Conservation (phyloP, 140 eudicot genomes). For the Stevia rebaudiana region DNA sequence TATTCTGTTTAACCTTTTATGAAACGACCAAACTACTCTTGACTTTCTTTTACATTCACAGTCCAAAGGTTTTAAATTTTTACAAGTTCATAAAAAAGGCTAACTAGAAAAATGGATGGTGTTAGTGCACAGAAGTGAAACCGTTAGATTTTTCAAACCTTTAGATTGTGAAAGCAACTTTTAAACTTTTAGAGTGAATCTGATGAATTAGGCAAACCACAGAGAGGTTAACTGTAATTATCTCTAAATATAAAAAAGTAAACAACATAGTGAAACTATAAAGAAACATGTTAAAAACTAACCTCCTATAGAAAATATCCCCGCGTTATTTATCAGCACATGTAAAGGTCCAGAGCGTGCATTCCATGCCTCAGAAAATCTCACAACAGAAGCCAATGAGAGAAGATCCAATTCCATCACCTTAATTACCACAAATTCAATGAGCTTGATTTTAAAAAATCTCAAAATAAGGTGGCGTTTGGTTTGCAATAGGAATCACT, state of each 20-base stretch:
- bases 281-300: slow-evolving; percentile 21
- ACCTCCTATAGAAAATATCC: slow-evolving; percentile 95
- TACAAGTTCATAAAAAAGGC: too few relatives aligned
- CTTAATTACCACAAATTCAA: slow-evolving; percentile 30
- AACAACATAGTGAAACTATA: background rate
- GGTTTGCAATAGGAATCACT: background rate
- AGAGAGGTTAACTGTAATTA: too few relatives aligned
- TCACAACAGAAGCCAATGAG: slow-evolving; percentile 77
- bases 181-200: too few relatives aligned
- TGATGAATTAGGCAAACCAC: slow-evolving; percentile 2
- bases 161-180: too few relatives aligned
- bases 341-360: slow-evolving; percentile 78
- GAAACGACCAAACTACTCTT: too few relatives aligned
- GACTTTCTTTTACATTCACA: too few relatives aligned
- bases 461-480: background rate
- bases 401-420: slow-evolving; percentile 88
- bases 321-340: slow-evolving; percentile 87
- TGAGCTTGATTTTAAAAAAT: slow-evolving; percentile 3
- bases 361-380: slow-evolving; percentile 82
- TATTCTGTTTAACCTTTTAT: too few relatives aligned
- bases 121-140: too few relatives aligned
- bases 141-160: too few relatives aligned
- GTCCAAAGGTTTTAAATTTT: too few relatives aligned
- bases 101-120: too few relatives aligned
- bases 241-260: background rate